These are phyloP conservation scores for Chimonanthus praecox DNA, from an alignment of 164 flowering plant species.

Conservation along the genomic window DNA sequence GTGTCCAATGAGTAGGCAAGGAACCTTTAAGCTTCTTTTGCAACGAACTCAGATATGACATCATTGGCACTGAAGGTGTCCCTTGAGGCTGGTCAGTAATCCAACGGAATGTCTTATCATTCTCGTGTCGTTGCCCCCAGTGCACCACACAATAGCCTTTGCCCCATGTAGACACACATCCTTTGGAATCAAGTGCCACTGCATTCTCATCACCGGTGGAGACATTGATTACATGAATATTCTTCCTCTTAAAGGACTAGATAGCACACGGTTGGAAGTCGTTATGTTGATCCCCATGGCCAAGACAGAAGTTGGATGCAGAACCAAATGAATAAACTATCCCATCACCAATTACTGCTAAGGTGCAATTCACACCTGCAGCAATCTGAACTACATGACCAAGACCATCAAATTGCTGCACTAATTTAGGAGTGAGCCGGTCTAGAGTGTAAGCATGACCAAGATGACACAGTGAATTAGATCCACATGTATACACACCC, in stretches of 20 bases:
- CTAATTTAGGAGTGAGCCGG: slow-evolving; percentile 58
- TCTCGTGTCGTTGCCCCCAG: too few relatives aligned
- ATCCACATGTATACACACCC: slow-evolving; percentile 81
- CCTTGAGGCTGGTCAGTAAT: too few relatives aligned
- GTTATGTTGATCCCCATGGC: slow-evolving; percentile 89
- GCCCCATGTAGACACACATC: slow-evolving; percentile 35
- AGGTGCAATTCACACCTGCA: slow-evolving; percentile 76
- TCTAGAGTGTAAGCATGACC: slow-evolving; percentile 84
- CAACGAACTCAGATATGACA: too few relatives aligned
- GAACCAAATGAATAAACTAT: slow-evolving; percentile 81
- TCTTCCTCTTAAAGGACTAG: slow-evolving; percentile 61
- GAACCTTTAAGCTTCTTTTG: too few relatives aligned
- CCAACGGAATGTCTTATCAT: too few relatives aligned
- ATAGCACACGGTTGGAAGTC: slow-evolving; percentile 68
- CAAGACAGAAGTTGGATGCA: slow-evolving; percentile 90
- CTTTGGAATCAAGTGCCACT: slow-evolving; percentile 91
- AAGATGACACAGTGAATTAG: slow-evolving; percentile 78
- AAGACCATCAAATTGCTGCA: slow-evolving; percentile 44
- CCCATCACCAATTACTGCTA: slow-evolving; percentile 69
- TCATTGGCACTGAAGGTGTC: too few relatives aligned
- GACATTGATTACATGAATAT: slow-evolving; percentile 62
- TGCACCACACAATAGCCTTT: too few relatives aligned
- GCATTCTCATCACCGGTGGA: slow-evolving; percentile 97
- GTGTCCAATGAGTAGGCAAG: too few relatives aligned
- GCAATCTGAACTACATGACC: slow-evolving; percentile 72